Conservation (phyloP, 331 rosid species). For the Quercus lobata region DNA sequence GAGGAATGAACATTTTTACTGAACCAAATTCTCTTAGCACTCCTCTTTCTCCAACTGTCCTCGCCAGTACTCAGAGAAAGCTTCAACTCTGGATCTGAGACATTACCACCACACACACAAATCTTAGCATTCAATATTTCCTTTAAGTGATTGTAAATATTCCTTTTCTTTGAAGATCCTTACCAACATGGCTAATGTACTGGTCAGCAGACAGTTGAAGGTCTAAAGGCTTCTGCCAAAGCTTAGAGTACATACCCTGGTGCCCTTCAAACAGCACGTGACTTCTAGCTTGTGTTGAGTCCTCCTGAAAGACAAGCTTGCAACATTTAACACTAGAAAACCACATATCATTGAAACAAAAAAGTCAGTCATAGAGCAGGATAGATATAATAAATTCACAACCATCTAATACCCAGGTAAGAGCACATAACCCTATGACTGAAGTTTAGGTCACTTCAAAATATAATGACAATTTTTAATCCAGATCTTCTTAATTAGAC, state of each 20-base stretch:
- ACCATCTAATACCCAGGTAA: background rate
- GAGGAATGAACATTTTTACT: conserved; percentile 12
- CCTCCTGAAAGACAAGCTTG: conserved; percentile 21
- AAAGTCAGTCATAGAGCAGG: background rate
- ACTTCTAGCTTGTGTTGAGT: background rate
- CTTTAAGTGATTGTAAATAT: conserved; percentile 7
- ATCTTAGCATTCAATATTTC: background rate
- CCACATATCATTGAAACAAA: background rate
- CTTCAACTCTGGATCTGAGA: conserved; percentile 36
- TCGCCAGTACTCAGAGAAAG: conserved; percentile 37
- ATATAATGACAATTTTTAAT: background rate
- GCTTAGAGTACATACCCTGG: conserved; percentile 9
- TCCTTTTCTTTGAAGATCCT: conserved; percentile 18
- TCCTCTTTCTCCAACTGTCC: conserved; percentile 17
- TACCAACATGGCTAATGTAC: conserved; percentile 30
- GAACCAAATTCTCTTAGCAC: conserved; percentile 10
- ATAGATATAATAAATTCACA: background rate
- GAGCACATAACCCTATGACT: background rate
- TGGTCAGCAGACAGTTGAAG: conserved; percentile 26
- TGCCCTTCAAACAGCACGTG: conserved; percentile 15
- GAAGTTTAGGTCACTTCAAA: background rate
- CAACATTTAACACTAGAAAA: background rate
- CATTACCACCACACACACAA: conserved; percentile 15
- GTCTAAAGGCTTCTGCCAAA: conserved; percentile 25
- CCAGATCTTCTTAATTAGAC: background rate